phyloP scores from a whole-genome alignment of 345 rosid genomes.

The Rhodamnia rubescens region DNA sequence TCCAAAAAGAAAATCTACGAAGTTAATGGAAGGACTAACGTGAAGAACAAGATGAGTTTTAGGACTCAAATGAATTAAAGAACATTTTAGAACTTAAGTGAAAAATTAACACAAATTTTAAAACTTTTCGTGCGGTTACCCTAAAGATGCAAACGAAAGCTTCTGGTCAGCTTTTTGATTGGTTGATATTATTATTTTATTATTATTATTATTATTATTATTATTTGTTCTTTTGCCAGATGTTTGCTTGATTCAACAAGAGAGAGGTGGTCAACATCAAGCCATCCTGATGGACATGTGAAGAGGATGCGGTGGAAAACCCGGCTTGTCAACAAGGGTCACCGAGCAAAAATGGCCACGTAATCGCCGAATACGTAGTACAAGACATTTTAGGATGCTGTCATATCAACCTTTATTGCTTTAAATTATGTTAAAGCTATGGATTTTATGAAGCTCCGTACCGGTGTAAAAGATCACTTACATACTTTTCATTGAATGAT shows the following conservation, averaged over 20 bases:
- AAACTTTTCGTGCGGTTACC: background rate
- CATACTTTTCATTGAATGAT: background rate
- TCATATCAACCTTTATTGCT: background rate
- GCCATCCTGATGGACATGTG: background rate
- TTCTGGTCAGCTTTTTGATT: background rate
- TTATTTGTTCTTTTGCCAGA: background rate
- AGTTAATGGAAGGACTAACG: background rate
- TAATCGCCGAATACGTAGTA: background rate
- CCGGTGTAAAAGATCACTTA: background rate
- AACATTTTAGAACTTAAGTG: background rate
- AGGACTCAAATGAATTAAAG: background rate
- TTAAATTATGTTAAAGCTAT: background rate
- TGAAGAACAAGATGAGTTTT: background rate
- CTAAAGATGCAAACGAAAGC: background rate
- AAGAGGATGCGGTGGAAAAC: background rate
- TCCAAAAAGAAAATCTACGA: background rate
- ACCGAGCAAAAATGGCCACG: background rate
- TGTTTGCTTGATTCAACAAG: background rate
- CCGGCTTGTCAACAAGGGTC: background rate
- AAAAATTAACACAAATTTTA: background rate
- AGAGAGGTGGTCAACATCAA: background rate
- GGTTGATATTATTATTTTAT: background rate
- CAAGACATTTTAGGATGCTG: background rate
- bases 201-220: too few relatives aligned
- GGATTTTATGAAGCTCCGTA: background rate